Evolutionary conservation across 2,329 filamentous ascomycete genomes (phyloP), one percentile per base, ranked within the genome.

Genomic region (Cadophora gregata): DNA sequence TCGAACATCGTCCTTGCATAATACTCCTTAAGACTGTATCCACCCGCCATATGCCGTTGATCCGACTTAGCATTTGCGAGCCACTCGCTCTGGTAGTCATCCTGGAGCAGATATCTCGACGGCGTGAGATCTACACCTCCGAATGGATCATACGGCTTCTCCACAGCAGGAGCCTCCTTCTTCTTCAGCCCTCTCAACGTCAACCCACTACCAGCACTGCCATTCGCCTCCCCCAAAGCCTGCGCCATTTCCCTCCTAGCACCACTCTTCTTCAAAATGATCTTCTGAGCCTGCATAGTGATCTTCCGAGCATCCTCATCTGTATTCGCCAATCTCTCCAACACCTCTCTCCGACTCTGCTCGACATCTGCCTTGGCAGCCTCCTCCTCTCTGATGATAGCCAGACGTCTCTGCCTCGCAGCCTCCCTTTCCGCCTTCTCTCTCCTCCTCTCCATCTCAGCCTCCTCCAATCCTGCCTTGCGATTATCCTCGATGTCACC

Each of bases 71-170:
- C 85, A 27, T 82, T 82, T 53, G 91, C 88, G 62, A 96, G 82
- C 83, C 89, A 93, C 56, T 90, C 86, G 76, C 92, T 93, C 50
- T 89, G 86, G 78, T 97, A 97, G 50, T 84, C 81, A 59, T 87
- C 84, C 70, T 89, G 86, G 45, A 96, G 75, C 10, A 85, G 82
- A 75, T 93, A 95, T 73, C 94, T 90, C 72, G 90, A 84, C 25
- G 88, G 87, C 27, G 83, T 83, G 61, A 94, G 86, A 56, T 86
- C 80, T 68, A 94, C 80, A 0, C 93, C 96, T 47, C 88, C 93
- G 76, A 96, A 97, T 0, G 95, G 91, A 80, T 97, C 93, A 80
- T 97, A 97, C 0, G 93, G 90, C 66, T 89, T 88, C 73, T 93
- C 88, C 6, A 86, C 86, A 42, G 86, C 85, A 1, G 86, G 85